Evolutionary conservation across 257 asterid species (phyloP).

Genomic region (Penstemon newberryi): DNA sequence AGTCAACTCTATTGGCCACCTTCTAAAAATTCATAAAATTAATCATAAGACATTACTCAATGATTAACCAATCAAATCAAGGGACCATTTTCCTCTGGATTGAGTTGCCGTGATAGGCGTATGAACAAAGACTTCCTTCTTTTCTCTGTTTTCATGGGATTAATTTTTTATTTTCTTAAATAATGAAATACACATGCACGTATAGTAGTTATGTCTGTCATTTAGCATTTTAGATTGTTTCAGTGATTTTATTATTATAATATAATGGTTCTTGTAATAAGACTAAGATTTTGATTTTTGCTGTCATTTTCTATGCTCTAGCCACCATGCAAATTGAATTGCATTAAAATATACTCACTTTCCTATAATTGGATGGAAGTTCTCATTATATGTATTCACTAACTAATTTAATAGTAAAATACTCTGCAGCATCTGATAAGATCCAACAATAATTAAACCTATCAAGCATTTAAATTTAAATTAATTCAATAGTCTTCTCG

Average conservation of each 20-base stretch:
- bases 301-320: conserved; percentile 29
- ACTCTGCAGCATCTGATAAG: neutral
- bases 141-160: conserved; percentile 3
- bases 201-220: conserved; percentile 35
- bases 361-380: neutral
- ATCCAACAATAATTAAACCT: neutral
- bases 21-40: conserved; percentile 11
- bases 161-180: too few species aligned
- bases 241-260: conserved; percentile 10
- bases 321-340: conserved; percentile 30
- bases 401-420: conserved; percentile 10
- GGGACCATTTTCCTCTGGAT: conserved; percentile 35
- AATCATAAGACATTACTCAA: conserved; percentile 54
- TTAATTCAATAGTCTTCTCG: conserved; percentile 2
- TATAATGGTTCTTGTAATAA: conserved; percentile 26
- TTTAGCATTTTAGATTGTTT: conserved; percentile 14
- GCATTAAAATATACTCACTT: neutral
- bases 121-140: conserved; percentile 36
- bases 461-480: neutral
- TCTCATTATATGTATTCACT: neutral
- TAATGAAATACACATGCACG: conserved; percentile 30
- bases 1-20: conserved; percentile 49
- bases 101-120: conserved; percentile 50
- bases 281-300: conserved; percentile 28
- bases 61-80: conserved; percentile 52